Conservation (phyloP, 2,329 filamentous ascomycete genomes). For the Trichocomaceae sp. region DNA sequence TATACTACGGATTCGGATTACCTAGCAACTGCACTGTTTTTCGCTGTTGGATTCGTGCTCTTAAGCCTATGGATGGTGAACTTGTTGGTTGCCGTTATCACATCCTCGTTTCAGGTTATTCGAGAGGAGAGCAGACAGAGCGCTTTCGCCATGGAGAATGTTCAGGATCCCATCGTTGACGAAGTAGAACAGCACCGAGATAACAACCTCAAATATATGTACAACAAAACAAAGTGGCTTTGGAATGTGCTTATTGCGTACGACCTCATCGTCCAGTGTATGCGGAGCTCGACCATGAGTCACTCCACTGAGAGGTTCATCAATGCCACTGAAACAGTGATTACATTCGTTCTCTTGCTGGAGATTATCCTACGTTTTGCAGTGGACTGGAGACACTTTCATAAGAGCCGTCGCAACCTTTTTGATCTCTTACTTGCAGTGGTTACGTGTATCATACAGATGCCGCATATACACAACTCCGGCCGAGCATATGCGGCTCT, state of each 20-base stretch:
- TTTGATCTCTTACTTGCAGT: slow-evolving; percentile 75
- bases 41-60: slow-evolving; percentile 68
- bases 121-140: slow-evolving; percentile 91
- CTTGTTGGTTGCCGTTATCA: slow-evolving; percentile 91
- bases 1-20: slow-evolving; percentile 89
- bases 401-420: slow-evolving; percentile 65
- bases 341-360: slow-evolving; percentile 69
- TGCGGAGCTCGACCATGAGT: slow-evolving; percentile 71
- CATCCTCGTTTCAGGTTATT: slow-evolving; percentile 96
- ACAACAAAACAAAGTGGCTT: slow-evolving; percentile 64
- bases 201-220: slow-evolving; percentile 59
- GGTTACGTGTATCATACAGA: slow-evolving; percentile 74
- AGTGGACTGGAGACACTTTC: slow-evolving; percentile 75
- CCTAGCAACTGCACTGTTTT: slow-evolving; percentile 73
- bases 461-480: slow-evolving; percentile 70
- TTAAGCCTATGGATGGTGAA: slow-evolving; percentile 96
- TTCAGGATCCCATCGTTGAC: slow-evolving; percentile 42
- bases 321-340: slow-evolving; percentile 61
- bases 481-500: slow-evolving; percentile 76
- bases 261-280: slow-evolving; percentile 70
- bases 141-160: slow-evolving; percentile 76
- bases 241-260: slow-evolving; percentile 78
- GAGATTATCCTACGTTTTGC: slow-evolving; percentile 77
- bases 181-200: slow-evolving; percentile 24
- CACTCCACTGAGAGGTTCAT: slow-evolving; percentile 58